Percentiles rank a stretch among this genome's conserved stretches.
phyloP scores from a whole-genome alignment of 176 grass and related monocot genomes.

The Aegilops speltoides region DNA sequence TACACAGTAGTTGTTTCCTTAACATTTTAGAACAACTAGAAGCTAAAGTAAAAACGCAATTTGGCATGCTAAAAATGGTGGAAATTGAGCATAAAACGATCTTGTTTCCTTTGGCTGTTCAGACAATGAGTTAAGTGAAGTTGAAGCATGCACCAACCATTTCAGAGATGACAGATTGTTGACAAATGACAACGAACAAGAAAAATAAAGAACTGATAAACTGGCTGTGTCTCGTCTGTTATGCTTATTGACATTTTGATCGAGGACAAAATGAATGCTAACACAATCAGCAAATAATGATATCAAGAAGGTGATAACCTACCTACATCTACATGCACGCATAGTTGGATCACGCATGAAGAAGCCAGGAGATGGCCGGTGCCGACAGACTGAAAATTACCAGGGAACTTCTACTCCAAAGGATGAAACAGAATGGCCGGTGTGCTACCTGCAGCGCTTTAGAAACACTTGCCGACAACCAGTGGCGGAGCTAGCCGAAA shows the following conservation, averaged over 20 bases:
- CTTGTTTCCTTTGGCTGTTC: neutral
- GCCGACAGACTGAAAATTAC: slow-evolving; percentile 18
- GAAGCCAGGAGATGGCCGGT: slow-evolving; percentile 10
- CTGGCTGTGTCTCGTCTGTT: neutral
- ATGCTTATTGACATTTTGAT: neutral
- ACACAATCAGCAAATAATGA: neutral
- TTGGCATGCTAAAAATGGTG: neutral
- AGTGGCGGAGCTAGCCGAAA: too few species aligned
- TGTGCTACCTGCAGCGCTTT: neutral
- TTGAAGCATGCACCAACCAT: neutral
- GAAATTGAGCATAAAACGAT: neutral
- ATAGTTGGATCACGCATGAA: neutral
- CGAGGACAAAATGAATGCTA: neutral
- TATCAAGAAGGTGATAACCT: neutral
- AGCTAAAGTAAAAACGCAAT: neutral
- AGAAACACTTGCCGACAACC: neutral
- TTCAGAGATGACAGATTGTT: neutral
- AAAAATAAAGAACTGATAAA: neutral
- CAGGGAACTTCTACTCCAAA: neutral
- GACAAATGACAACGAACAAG: neutral
- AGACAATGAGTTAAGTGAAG: neutral
- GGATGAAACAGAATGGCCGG: neutral
- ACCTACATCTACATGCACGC: neutral
- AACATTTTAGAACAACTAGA: neutral
- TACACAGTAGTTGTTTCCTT: too few species aligned